These are phyloP conservation scores for Trichoderma endophyticum DNA, from an alignment of 2,329 filamentous ascomycete genomes.

Conservation along the genomic window DNA sequence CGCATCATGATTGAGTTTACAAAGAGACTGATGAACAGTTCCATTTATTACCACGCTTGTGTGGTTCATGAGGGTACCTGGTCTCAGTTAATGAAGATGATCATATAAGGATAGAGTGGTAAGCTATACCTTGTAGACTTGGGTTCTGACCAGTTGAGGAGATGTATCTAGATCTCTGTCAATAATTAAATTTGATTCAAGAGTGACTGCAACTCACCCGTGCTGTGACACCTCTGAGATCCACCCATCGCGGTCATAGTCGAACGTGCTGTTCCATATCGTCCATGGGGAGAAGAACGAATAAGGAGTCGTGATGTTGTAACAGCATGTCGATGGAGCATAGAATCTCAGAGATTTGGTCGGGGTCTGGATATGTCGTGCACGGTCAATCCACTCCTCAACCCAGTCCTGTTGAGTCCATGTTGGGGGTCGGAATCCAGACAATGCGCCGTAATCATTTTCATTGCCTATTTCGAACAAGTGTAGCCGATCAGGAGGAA, in stretches of 20 bases:
- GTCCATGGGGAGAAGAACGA: slow-evolving; percentile 16
- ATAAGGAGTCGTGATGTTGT: slow-evolving; percentile 13
- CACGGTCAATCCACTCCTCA: slow-evolving; percentile 7
- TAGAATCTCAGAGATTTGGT: background rate
- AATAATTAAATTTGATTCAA: background rate
- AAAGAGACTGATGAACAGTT: slow-evolving; percentile 5
- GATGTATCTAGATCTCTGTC: background rate
- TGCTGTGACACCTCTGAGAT: slow-evolving; percentile 15
- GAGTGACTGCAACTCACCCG: background rate
- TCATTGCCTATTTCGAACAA: slow-evolving; percentile 15
- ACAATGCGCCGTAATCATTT: slow-evolving; percentile 15
- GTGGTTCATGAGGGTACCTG: slow-evolving; percentile 15
- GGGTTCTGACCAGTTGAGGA: background rate
- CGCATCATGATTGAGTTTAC: background rate
- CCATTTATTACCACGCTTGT: slow-evolving; percentile 13
- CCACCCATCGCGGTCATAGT: slow-evolving; percentile 13
- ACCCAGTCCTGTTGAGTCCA: slow-evolving; percentile 16
- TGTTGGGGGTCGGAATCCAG: slow-evolving; percentile 10
- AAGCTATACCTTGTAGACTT: background rate
- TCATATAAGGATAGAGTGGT: too few relatives aligned
- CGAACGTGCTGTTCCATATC: slow-evolving; percentile 14
- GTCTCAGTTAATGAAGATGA: background rate
- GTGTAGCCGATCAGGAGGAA: background rate
- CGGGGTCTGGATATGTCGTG: background rate
- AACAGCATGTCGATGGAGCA: slow-evolving; percentile 15